These are phyloP conservation scores for Neurospora sp. DNA, from an alignment of 495 filamentous ascomycete genomes.

Conservation along the genomic window DNA sequence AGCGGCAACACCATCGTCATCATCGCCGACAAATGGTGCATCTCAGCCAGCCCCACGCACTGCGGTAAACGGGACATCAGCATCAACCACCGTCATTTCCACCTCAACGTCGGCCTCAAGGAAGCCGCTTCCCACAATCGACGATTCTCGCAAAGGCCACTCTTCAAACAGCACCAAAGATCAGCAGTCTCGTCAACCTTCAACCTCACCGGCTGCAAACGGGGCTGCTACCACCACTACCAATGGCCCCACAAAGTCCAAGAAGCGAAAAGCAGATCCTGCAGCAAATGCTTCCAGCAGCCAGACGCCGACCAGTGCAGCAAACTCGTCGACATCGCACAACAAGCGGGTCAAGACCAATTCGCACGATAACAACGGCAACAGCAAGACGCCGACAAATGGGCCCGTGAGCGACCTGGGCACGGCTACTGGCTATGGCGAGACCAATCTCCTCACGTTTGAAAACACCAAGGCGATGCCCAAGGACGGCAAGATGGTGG, in stretches of 20 bases:
- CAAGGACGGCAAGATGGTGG: constrained; percentile 67
- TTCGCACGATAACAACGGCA: constrained; percentile 27
- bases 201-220: constrained; percentile 22
- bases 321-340: constrained; percentile 18
- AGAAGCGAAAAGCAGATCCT: constrained; percentile 66
- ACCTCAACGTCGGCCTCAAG: constrained; percentile 1
- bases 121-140: constrained; percentile 23
- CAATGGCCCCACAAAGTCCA: constrained; percentile 34
- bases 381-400: constrained; percentile 27
- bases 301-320: constrained; percentile 36
- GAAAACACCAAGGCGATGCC: constrained; percentile 56
- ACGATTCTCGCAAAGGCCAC: constrained; percentile 18
- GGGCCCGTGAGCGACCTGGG: constrained; percentile 10
- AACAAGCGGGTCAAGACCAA: constrained; percentile 31
- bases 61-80: neutral
- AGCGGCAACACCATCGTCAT: constrained; percentile 1
- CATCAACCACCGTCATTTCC: neutral
- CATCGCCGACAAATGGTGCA: neutral
- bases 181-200: constrained; percentile 6
- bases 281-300: constrained; percentile 29
- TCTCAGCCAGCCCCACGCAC: neutral
- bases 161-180: constrained; percentile 19
- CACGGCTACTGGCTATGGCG: constrained; percentile 26
- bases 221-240: constrained; percentile 38
- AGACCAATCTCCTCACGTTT: constrained; percentile 83